Evolutionary conservation across 495 filamentous ascomycete genomes (phyloP), one percentile per base, ranked within the genome.

Genomic region (Talaromyces trachyspermus): DNA sequence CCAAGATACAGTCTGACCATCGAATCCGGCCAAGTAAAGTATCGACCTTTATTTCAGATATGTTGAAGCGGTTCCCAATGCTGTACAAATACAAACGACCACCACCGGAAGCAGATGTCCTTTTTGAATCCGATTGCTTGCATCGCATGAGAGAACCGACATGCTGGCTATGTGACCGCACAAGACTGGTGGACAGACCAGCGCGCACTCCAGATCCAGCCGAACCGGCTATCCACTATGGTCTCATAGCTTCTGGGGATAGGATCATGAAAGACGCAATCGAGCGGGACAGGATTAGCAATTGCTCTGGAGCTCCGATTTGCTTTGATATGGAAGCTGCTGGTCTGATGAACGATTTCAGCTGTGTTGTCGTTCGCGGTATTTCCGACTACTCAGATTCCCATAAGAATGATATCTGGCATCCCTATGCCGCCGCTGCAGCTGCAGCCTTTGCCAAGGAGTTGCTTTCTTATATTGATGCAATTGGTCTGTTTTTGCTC

Each of bases 361-460:
- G 44, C 6, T 63, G 55, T 38, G 19, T 65, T 3, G 55, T 63
- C 9, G 58, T 66, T 11, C 49, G 57, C 35, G 63, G 63, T 8
- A 57, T 66, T 18, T 62, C 54, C 29, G 63, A 66, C 40, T 66
- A 65, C 48, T 41, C 54, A 2, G 63, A 66, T 29, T 55, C 57
- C 3, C 43, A 45, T 17, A 45, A 45, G 15, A 45, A 45, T 45
- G 27, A 45, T 11, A 17, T 4, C 11, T 45, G 43, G 43, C 63
- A 66, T 19, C 54, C 53, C 35, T 54, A 56, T 44, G 63, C 60
- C 4, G 57, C 60, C 1, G 55, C 51, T 2, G 52, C 51, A 2
- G 59, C 59, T 5, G 62, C 63, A 1, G 56, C 54, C 15, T 62
- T 50, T 54, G 59, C 58, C 8, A 50, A 48, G 19, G 46, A 52